These are phyloP conservation scores for Diplodia corticola DNA, from an alignment of 2,329 filamentous ascomycete species.

Conservation along the genomic window DNA sequence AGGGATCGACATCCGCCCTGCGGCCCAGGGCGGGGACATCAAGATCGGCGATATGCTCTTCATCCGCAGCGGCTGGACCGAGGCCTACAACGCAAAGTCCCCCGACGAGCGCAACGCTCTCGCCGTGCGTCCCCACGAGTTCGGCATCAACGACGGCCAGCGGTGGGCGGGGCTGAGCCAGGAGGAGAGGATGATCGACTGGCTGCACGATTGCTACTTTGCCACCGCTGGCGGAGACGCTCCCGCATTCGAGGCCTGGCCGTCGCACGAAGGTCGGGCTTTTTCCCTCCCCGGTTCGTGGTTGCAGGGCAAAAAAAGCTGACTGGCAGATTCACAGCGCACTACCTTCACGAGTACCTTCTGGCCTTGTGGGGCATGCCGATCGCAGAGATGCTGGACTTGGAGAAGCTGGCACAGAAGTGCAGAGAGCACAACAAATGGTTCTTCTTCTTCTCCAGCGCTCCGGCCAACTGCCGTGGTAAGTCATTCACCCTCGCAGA, in stretches of 20 bases:
- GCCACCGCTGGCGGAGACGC: slow-evolving; percentile 65
- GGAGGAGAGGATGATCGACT: slow-evolving; percentile 59
- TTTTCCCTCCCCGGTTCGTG: neutral
- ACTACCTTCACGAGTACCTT: slow-evolving; percentile 41
- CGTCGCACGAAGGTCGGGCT: slow-evolving; percentile 47
- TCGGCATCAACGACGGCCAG: slow-evolving; percentile 42
- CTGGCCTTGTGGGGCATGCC: slow-evolving; percentile 45
- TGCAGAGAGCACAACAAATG: slow-evolving; percentile 59
- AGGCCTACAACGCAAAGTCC: slow-evolving; percentile 54
- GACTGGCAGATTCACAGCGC: slow-evolving; percentile 25
- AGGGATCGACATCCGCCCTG: slow-evolving; percentile 61
- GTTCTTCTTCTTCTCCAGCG: slow-evolving; percentile 63
- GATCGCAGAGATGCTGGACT: slow-evolving; percentile 41
- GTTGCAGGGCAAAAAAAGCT: neutral
- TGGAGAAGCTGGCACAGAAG: slow-evolving; percentile 55
- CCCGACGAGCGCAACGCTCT: slow-evolving; percentile 37
- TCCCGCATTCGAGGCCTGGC: slow-evolving; percentile 64
- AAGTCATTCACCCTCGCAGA: slow-evolving; percentile 15
- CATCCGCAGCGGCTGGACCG: slow-evolving; percentile 63
- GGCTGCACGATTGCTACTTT: slow-evolving; percentile 71
- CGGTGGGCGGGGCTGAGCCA: slow-evolving; percentile 54
- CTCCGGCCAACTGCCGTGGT: slow-evolving; percentile 60
- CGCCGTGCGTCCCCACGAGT: slow-evolving; percentile 49
- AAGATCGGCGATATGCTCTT: slow-evolving; percentile 47
- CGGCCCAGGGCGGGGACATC: slow-evolving; percentile 56